These are phyloP conservation scores for Carallia pectinifolia DNA, from an alignment of 345 rosid genomes.

Conservation along the genomic window DNA sequence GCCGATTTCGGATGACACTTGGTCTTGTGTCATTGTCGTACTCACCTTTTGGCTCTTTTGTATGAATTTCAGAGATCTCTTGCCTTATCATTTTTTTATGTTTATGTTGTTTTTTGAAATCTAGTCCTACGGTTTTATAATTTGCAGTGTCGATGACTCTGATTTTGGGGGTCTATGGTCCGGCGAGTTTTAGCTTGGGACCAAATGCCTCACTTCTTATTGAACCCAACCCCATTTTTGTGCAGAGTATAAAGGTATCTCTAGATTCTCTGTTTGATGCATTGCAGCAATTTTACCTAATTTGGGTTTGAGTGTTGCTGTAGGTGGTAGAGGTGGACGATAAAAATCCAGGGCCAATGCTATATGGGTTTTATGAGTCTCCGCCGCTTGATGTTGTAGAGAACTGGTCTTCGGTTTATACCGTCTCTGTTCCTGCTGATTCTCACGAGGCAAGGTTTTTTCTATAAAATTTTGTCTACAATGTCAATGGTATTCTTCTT, in stretches of 20 bases:
- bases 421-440: conserved; percentile 54
- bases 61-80: conserved; percentile 27
- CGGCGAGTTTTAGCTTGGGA: conserved; percentile 58
- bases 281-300: conserved; percentile 1
- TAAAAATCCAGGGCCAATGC: conserved; percentile 41
- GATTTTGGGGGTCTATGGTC: conserved; percentile 83
- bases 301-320: conserved; percentile 10
- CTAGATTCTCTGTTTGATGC: neutral
- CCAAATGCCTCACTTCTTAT: conserved; percentile 68
- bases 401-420: conserved; percentile 54
- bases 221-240: conserved; percentile 70
- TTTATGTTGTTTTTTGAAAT: neutral
- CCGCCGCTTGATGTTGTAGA: conserved; percentile 64
- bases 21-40: conserved; percentile 83
- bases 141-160: conserved; percentile 79
- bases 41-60: conserved; percentile 92
- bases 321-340: conserved; percentile 71
- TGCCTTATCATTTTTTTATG: no score
- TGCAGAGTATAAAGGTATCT: conserved; percentile 70
- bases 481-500: neutral
- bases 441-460: conserved; percentile 67
- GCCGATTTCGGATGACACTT: conserved; percentile 60
- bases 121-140: neutral
- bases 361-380: conserved; percentile 63
- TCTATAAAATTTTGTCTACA: neutral